Conservation (phyloP, 2,329 filamentous ascomycete genomes). For the Aureobasidium mangrovei region DNA sequence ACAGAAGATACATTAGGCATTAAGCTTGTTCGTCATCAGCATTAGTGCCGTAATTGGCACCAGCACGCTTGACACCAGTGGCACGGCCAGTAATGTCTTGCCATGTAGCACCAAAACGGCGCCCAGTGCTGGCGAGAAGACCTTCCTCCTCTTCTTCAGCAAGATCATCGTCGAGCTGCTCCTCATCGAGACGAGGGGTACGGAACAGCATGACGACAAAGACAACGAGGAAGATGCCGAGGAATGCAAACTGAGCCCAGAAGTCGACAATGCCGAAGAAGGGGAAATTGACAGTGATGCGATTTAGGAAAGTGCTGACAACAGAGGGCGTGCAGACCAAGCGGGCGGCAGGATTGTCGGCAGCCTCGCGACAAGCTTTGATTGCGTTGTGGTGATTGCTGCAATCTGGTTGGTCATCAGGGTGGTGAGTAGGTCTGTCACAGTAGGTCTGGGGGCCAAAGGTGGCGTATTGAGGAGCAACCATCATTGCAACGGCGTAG, state of each 20-base stretch:
- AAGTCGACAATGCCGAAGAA: constrained; percentile 91
- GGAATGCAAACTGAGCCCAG: constrained; percentile 91
- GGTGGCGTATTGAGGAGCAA: constrained; percentile 91
- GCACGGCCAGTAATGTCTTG: constrained; percentile 66
- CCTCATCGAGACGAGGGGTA: constrained; percentile 66
- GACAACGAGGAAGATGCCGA: constrained; percentile 70
- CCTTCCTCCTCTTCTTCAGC: constrained; percentile 92
- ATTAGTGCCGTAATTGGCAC: constrained; percentile 22
- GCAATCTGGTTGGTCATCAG: constrained; percentile 67
- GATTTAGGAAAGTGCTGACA: constrained; percentile 86
- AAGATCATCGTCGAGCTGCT: constrained; percentile 76
- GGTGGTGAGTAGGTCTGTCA: constrained; percentile 55
- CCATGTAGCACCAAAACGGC: constrained; percentile 80
- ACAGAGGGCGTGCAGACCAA: constrained; percentile 85
- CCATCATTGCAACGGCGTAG: constrained; percentile 83
- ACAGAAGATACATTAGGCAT: neutral
- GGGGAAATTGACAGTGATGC: constrained; percentile 86
- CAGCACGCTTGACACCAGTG: constrained; percentile 26
- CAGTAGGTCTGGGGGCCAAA: constrained; percentile 95
- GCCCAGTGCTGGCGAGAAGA: constrained; percentile 70
- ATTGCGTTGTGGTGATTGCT: constrained; percentile 61
- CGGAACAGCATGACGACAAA: constrained; percentile 72
- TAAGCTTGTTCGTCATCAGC: neutral
- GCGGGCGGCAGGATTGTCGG: constrained; percentile 60
- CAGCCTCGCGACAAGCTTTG: constrained; percentile 70